These are phyloP conservation scores for Hanseniaspora valbyensis DNA, from an alignment of 805 yeast genomes.

Conservation along the genomic window DNA sequence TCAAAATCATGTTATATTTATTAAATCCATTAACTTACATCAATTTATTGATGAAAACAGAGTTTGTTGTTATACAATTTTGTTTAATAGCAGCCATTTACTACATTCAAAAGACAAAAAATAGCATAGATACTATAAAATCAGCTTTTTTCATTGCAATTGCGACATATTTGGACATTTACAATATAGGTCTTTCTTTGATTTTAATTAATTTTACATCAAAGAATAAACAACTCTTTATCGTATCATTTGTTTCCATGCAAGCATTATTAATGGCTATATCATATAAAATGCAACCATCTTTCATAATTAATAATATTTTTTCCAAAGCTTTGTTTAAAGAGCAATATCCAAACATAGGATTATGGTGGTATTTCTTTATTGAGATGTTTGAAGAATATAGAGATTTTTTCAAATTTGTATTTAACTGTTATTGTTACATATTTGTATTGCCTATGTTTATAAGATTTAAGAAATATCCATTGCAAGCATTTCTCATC, in stretches of 20 bases:
- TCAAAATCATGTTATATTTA: conserved; percentile 53
- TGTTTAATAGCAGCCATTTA: conserved; percentile 38
- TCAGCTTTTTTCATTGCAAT: background rate
- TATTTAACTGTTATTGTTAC: conserved; percentile 66
- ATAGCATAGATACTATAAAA: background rate
- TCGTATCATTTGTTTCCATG: background rate
- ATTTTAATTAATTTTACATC: background rate
- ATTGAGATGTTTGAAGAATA: conserved; percentile 90
- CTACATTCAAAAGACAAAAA: conserved; percentile 33
- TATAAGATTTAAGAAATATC: conserved; percentile 44
- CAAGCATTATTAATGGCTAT: background rate
- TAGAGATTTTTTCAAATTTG: conserved; percentile 67
- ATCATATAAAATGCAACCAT: conserved; percentile 1
- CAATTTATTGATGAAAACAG: conserved; percentile 57
- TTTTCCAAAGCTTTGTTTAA: conserved; percentile 1
- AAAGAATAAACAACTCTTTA: background rate
- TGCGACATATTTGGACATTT: background rate
- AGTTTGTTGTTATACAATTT: conserved; percentile 51
- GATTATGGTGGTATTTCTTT: conserved; percentile 98
- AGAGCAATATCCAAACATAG: conserved; percentile 57
- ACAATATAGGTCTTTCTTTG: conserved; percentile 2
- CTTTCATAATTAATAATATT: background rate
- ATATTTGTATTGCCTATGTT: conserved; percentile 66
- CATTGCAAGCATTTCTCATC: conserved; percentile 45
- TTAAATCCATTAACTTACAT: conserved; percentile 73